phyloP scores from a whole-genome alignment of 208 protist genomes.

The Leishmania amazonensis region DNA sequence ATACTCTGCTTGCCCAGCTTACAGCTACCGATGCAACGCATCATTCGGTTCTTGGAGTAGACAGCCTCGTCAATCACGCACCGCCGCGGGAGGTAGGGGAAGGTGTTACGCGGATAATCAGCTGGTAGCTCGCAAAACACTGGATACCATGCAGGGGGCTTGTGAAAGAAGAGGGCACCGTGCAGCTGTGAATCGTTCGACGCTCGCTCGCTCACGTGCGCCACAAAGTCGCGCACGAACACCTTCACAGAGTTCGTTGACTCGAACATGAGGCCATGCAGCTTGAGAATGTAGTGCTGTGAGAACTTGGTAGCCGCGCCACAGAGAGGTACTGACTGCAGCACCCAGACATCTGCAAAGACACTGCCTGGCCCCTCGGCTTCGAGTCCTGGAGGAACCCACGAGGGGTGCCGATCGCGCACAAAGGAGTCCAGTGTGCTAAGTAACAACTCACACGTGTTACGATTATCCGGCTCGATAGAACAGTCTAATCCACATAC shows the following conservation, averaged over 20 bases:
- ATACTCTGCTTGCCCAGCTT: conserved; percentile 71
- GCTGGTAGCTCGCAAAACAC: conserved; percentile 15
- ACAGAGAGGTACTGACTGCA: conserved; percentile 43
- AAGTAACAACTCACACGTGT: conserved; percentile 46
- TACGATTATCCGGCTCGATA: conserved; percentile 41
- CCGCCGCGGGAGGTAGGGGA: conserved; percentile 54
- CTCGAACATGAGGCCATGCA: conserved; percentile 46
- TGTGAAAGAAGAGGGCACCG: conserved; percentile 75
- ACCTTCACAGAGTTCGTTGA: conserved; percentile 46
- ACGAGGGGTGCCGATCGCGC: conserved; percentile 28
- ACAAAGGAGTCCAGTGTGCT: conserved; percentile 50
- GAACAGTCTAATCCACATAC: conserved; percentile 58
- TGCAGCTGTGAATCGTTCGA: conserved; percentile 37
- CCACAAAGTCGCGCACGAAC: conserved; percentile 70
- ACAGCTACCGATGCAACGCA: conserved; percentile 79
- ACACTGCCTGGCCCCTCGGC: background rate
- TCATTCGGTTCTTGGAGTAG: conserved; percentile 82
- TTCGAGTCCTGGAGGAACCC: conserved; percentile 2
- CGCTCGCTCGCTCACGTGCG: conserved; percentile 40
- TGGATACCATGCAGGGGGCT: conserved; percentile 20
- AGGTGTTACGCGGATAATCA: conserved; percentile 29
- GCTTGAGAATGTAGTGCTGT: conserved; percentile 84
- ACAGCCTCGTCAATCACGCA: conserved; percentile 84
- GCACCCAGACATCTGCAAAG: conserved; percentile 50
- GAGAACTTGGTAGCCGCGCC: conserved; percentile 63